phyloP scores from a whole-genome alignment of 1,284 basidiomycete species.

The Amylostereum chailletii region DNA sequence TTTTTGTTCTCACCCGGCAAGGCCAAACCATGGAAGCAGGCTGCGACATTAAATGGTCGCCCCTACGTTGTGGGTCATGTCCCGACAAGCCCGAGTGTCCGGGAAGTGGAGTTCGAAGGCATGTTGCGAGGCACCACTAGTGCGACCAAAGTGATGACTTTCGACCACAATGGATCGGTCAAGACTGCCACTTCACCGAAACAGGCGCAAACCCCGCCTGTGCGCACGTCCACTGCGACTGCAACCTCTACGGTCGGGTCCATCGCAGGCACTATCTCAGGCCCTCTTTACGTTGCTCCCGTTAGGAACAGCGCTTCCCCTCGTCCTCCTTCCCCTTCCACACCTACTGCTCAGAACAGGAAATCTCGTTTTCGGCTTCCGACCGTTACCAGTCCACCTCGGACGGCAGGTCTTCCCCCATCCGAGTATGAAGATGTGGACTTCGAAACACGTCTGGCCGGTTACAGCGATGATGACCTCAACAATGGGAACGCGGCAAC shows the following conservation, averaged over 20 bases:
- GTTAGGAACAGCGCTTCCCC: constrained; percentile 10
- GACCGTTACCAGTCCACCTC: constrained; percentile 36
- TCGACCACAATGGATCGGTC: constrained; percentile 22
- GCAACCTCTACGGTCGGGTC: too few relatives aligned
- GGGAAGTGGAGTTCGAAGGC: constrained; percentile 76
- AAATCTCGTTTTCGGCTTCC: constrained; percentile 51
- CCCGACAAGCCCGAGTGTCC: constrained; percentile 48
- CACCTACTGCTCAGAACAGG: constrained; percentile 4
- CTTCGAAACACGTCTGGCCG: constrained; percentile 64
- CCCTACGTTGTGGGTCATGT: constrained; percentile 66
- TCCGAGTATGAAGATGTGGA: constrained; percentile 65
- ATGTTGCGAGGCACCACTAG: constrained; percentile 47
- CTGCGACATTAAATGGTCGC: constrained; percentile 67
- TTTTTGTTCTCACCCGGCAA: constrained; percentile 29
- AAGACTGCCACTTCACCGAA: constrained; percentile 11
- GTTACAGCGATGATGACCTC: constrained; percentile 54
- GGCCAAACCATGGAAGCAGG: constrained; percentile 63
- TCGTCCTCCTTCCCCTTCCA: neutral
- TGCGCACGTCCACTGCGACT: neutral
- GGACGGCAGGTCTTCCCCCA: constrained; percentile 43
- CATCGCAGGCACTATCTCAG: constrained; percentile 6
- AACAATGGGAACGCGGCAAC: constrained; percentile 19
- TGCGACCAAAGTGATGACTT: constrained; percentile 53
- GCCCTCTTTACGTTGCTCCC: constrained; percentile 9
- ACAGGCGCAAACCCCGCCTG: neutral